Percentiles rank a stretch among this genome's conserved stretches.
Evolutionary conservation across 768 basidiomycete genomes (phyloP).

Genomic region (Sarcodon aspratus): DNA sequence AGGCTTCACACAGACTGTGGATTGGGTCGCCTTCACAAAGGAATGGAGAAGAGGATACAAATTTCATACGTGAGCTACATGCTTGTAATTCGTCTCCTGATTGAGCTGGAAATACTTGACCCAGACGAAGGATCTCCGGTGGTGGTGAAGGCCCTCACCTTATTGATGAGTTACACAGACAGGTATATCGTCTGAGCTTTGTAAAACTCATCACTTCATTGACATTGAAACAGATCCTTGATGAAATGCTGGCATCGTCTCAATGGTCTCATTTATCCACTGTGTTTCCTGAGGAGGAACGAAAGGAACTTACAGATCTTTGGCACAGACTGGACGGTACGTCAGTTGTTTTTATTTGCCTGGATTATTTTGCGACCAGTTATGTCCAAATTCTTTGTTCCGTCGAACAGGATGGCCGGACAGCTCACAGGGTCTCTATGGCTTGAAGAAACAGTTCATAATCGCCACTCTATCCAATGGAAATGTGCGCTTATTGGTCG

Average conservation of each 20-base stretch:
- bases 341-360: not conserved
- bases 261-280: slow-evolving; percentile 40
- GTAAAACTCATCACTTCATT: not conserved
- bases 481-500: slow-evolving; percentile 45
- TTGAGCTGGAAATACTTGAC: not conserved
- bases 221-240: slow-evolving; percentile 33
- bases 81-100: slow-evolving; percentile 4
- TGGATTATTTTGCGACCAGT: not conserved
- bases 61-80: slow-evolving; percentile 28
- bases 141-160: slow-evolving; percentile 37
- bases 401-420: slow-evolving; percentile 43
- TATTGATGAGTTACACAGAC: slow-evolving; percentile 44
- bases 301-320: slow-evolving; percentile 31
- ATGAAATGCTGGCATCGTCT: slow-evolving; percentile 35
- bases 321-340: slow-evolving; percentile 55
- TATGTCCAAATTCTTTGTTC: not conserved
- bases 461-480: slow-evolving; percentile 54
- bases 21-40: slow-evolving; percentile 39
- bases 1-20: slow-evolving; percentile 1
- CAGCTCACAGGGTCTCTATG: slow-evolving; percentile 31
- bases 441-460: slow-evolving; percentile 37
- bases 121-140: slow-evolving; percentile 30
- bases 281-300: slow-evolving; percentile 30
- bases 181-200: slow-evolving; percentile 25
- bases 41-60: slow-evolving; percentile 49